These are phyloP conservation scores for Cystobasidium tubakii DNA, from an alignment of 768 basidiomycete genomes.

Conservation along the genomic window DNA sequence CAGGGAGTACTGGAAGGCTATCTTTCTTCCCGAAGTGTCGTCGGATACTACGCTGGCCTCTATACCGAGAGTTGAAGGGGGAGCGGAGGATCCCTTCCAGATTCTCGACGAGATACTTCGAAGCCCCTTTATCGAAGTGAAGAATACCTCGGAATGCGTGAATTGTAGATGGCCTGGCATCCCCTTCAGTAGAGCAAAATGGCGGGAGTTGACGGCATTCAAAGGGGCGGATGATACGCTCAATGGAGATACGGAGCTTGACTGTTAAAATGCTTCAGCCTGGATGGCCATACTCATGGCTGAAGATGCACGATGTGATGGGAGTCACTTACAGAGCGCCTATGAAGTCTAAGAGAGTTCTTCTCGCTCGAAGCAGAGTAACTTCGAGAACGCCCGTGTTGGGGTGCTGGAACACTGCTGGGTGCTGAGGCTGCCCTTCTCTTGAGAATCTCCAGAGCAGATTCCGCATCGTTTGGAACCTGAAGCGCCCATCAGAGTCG, in stretches of 20 bases:
- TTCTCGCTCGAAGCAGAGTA: not conserved
- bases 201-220: not conserved
- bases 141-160: not conserved
- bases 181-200: constrained; percentile 25
- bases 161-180: constrained; percentile 23
- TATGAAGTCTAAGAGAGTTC: not conserved
- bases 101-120: constrained; percentile 12
- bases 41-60: not conserved
- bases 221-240: not conserved
- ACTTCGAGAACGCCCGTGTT: not conserved
- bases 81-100: not conserved
- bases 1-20: not conserved
- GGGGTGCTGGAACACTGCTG: not conserved
- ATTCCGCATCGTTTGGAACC: constrained; percentile 34
- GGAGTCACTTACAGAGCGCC: not conserved
- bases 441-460: constrained; percentile 22
- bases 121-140: constrained; percentile 1
- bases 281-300: too few species aligned
- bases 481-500: not conserved
- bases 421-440: not conserved
- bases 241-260: not conserved
- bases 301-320: too few species aligned
- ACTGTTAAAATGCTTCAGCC: not conserved
- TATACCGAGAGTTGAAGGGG: not conserved
- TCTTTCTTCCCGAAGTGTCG: not conserved